Evolutionary conservation across 2,329 filamentous ascomycete species (phyloP), one percentile per base, ranked within the genome.

Genomic region (Neonectria faginata): DNA sequence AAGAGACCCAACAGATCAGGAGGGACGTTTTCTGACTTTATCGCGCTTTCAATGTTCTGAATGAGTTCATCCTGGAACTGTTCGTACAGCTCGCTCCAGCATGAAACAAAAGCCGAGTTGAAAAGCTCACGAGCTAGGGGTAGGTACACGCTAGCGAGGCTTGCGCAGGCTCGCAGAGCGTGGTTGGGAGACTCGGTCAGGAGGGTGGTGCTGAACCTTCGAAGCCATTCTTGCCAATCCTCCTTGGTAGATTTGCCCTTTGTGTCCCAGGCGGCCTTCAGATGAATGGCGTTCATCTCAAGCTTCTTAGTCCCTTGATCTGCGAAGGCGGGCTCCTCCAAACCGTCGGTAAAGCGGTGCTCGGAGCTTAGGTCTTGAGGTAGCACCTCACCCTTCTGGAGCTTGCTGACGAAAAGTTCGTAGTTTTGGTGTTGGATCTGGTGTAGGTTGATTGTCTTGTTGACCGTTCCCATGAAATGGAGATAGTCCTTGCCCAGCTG

Each of bases 211-310:
- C 95, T 98, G 80, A 99, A 97, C 29, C 95, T 88, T 66, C 97
- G 89, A 80, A 99, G 93, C 96, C 96, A 99, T 78, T 99, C 96
- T 74, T 97, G 93, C 96, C 96, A 99, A 79, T 99, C 96, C 76
- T 99, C 96, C 73, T 94, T 94, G 10, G 96, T 99, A 0, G 95
- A 97, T 76, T 97, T 97, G 65, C 97, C 94, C 64, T 91, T 94
- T 0, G 97, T 96, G 73, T 98, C 96, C 96, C 96, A 99, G 0
- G 97, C 96, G 68, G 92, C 91, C 79, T 98, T 97, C 22, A 99
- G 84, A 82, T 99, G 97, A 68, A 98, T 94, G 55, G 97, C 94
- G 71, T 99, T 99, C 79, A 98, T 95, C 66, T 97, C 94, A 36
- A 98, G 86, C 79, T 98, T 98, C 84, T 97, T 97, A 12, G 92